Evolutionary conservation across 2,329 filamentous ascomycete species (phyloP), one percentile per base, ranked within the genome.

Genomic region (Metarhizium rileyi): DNA sequence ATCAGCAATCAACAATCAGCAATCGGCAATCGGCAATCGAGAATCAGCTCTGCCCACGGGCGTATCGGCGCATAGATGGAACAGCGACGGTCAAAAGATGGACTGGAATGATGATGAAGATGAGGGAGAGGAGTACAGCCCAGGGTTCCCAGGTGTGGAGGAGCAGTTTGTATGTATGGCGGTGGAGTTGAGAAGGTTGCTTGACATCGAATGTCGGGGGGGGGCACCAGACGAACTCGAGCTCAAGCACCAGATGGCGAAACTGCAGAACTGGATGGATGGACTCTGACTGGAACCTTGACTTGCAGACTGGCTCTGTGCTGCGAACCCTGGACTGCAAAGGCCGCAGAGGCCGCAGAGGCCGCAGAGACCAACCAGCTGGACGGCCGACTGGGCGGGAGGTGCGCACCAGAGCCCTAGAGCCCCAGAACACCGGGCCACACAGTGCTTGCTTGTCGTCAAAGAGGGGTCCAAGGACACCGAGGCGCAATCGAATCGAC

Each of bases 31-130:
- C 20, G 35, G 20, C 25, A n/a, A 52, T 47, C 35, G 25, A 27
- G 35, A 50, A 38, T n/a, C 26, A 52, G 47, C 43, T 49, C 41
- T 46, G 44, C 49, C 47, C 36, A 33, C 48, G 47, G 52, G 47
- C 46, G 43, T 33, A 42, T 42, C 35, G 45, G 53, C 51, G 57
- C 50, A 56, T 50, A 54, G 52, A 52, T 52, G 53, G 55, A 52
- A 59, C 45, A 27, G 46, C 36, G 50, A 49, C 38, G n/a, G 46
- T n/a, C 57, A 62, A 62, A 65, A 61, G 64, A 64, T 57, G 53
- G 64, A 66, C 60, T 61, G 60, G 59, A 61, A 52, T 46, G 50
- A 61, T 46, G 50, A 61, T 58, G 56, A 55, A 55, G 59, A 57
- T 53, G 59, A 55, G 55, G 53, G 53, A 55, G 56, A 57, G 57